These are phyloP conservation scores for Silene coronaria DNA, from an alignment of 179 eudicot genomes.

Conservation along the genomic window DNA sequence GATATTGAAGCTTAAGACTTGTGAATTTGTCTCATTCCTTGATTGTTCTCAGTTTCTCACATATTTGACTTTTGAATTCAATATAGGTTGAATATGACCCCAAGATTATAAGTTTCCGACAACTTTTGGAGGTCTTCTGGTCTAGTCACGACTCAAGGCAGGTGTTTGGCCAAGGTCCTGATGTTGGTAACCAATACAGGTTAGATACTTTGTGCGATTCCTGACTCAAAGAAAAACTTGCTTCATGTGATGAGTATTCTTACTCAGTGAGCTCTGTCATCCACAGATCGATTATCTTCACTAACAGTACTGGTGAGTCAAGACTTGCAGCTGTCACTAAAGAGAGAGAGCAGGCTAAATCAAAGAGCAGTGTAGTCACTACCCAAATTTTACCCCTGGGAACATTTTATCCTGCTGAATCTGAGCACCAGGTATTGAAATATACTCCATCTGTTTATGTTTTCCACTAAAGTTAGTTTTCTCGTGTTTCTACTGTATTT, in stretches of 20 bases:
- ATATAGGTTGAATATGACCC: conserved; percentile 89
- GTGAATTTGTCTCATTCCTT: background rate
- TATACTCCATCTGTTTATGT: background rate
- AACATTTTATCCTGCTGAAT: conserved; percentile 79
- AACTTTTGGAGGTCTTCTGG: conserved; percentile 94
- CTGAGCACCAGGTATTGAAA: conserved; percentile 80
- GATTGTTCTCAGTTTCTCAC: background rate
- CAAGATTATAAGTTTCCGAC: conserved; percentile 53
- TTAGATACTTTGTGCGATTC: conserved; percentile 18
- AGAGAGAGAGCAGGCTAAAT: conserved; percentile 85
- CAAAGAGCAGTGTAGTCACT: conserved; percentile 64
- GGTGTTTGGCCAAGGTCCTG: conserved; percentile 99
- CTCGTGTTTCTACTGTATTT: background rate
- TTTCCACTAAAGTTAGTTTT: background rate
- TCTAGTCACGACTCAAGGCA: conserved; percentile 95
- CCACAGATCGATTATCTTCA: conserved; percentile 83
- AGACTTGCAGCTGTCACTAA: conserved; percentile 77
- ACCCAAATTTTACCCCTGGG: conserved; percentile 89
- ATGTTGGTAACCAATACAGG: conserved; percentile 97
- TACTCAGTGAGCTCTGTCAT: conserved; percentile 11
- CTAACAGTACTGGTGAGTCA: conserved; percentile 79
- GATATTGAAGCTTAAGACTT: background rate
- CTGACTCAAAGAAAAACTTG: background rate
- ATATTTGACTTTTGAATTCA: conserved; percentile 5
- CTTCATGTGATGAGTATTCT: background rate